Evolutionary conservation across 2,329 filamentous ascomycete genomes (phyloP), one percentile per base, ranked within the genome.

Genomic region (Juglanconis oblonga): DNA sequence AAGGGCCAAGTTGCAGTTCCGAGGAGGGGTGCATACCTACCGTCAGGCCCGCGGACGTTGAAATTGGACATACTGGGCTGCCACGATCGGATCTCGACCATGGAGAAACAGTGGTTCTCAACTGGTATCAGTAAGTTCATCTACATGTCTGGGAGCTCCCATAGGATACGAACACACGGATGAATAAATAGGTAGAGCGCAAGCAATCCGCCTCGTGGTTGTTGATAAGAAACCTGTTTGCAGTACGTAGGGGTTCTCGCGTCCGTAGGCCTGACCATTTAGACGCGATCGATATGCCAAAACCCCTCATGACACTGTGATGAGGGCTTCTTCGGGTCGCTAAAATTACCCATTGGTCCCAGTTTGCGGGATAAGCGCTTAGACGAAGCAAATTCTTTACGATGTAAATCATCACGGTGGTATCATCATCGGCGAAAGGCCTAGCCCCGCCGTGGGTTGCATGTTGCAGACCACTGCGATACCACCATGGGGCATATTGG

Each of bases 291-390:
- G 35, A 5, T 53, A 13, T 45, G n/a, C 17, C 17, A n/a, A 7
- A 5, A n/a, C 17, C 10, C 38, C n/a, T 14, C 38, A 42, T 42
- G 38, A 6, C 38, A 42, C 38, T 7, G 38, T 11, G 9, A 42
- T 42, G 38, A 42, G 10, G 38, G 10, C 38, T 42, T 42, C 4
- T 29, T n/a, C 17, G 3, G 44, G 4, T 17, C 8, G 8, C 5
- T 42, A 29, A 14, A 24, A n/a, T 48, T 47, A 51, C 14, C n/a
- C 58, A 35, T 56, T 59, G 42, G 38, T 52, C 58, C 49, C 47
- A 40, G n/a, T 29, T 47, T 32, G 13, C 40, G 58, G 58, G 13
- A 59, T 33, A 56, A 49, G 58, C 58, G 52, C 58, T 59, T 47
- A n/a, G 9, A 5, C 3, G 4, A 17, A 45, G 5, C 10, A 45